Conservation (phyloP, 2,329 filamentous ascomycete species). For the Chaetothyriales sp. region DNA sequence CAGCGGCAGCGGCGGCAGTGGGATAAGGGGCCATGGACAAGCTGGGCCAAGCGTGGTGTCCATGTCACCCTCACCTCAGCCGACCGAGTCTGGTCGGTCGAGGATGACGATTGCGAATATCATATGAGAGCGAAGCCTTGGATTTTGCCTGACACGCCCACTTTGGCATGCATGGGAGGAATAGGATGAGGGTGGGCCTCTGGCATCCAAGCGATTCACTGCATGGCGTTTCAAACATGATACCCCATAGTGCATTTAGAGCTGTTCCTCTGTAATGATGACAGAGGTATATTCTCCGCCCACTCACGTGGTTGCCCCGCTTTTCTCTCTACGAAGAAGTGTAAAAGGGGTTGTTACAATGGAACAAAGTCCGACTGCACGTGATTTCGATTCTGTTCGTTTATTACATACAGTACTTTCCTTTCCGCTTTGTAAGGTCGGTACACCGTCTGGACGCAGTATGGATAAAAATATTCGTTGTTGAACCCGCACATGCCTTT, state of each 20-base stretch:
- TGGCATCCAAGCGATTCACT: background rate
- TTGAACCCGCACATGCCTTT: no score
- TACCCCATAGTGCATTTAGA: background rate
- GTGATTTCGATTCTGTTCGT: no score
- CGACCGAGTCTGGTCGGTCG: constrained; percentile 20
- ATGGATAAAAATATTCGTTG: no score
- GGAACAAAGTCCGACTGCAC: no score
- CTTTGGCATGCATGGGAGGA: background rate
- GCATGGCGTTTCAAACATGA: background rate
- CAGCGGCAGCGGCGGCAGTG: constrained; percentile 3
- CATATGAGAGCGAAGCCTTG: constrained; percentile 16
- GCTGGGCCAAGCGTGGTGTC: constrained; percentile 15
- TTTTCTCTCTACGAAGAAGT: no score
- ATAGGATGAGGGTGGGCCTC: background rate
- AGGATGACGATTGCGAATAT: constrained; percentile 34
- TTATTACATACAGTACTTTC: no score
- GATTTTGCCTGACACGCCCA: background rate
- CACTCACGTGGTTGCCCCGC: no score
- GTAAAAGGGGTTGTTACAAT: no score
- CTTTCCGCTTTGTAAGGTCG: no score
- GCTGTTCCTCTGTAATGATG: background rate
- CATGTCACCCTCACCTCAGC: constrained; percentile 3
- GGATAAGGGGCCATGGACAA: constrained; percentile 3
- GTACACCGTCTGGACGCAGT: no score
- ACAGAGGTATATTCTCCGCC: no score